Base-by-base conservation (phyloP, 2,329 filamentous ascomycete species). In the Alternaria dauci region DNA sequence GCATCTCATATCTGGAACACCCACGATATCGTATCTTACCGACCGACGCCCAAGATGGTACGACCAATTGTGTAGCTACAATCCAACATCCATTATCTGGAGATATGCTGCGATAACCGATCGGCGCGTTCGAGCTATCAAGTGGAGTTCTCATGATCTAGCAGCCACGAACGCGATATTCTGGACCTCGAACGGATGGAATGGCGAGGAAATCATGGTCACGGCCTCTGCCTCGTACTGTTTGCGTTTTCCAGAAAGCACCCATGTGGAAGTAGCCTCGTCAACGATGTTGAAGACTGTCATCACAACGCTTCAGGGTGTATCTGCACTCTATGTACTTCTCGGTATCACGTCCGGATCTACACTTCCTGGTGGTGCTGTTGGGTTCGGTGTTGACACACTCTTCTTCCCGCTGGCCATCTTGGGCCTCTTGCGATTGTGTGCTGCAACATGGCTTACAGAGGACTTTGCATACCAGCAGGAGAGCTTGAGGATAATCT, bases 1-100 rank as follows among this genome's bases (percentile, higher is more conserved):
- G 25, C 76, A 79, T 55, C 59, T 79, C 43, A 26, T 71, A 14
- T 58, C 68, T 3, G 76, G 75, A 0, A 59, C 69, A 0, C 73
- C 74, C 23, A 51, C 48, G 3, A 38, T 64, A 11, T 66, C 70
- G 0, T 66, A 71, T 61, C 53, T 77, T 20, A 48, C 43, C 18
- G 11, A 53, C 12, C 39, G 26, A 5, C 53, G 47, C 9, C 76
- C 74, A 1, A 58, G 32, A 20, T 79, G 74, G 77, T 68, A 74
- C 57, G 73, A 79, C 11, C 42, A 55, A 3, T 36, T 79, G 1
- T 64, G 65, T 14, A 68, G 67, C 41, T 79, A 72, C 46, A 80
- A 79, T 55, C 77, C 78, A 0, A 79, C 75, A 4, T 76, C 78
- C 0, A 79, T 80, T 11, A 34, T 79, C 16, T 80, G 77, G 74